These are phyloP conservation scores for Lentinula lateritia DNA, from an alignment of 768 basidiomycete species.

Conservation along the genomic window DNA sequence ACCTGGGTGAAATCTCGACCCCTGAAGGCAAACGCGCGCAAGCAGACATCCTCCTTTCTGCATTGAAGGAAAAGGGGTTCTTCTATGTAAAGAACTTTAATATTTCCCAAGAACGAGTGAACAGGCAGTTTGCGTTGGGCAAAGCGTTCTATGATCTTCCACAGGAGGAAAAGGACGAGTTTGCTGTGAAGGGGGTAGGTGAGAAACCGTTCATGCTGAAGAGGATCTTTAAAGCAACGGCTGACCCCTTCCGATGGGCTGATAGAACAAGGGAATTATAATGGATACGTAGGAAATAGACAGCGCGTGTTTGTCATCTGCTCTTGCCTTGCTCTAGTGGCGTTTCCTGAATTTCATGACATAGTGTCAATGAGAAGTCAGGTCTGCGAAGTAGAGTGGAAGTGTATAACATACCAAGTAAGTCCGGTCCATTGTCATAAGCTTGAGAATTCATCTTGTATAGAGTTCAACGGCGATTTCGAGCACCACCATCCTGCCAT, in stretches of 20 bases:
- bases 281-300: slow-evolving; percentile 44
- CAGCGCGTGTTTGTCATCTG: slow-evolving; percentile 25
- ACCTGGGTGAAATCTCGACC: slow-evolving; percentile 33
- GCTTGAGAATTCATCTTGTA: neutral
- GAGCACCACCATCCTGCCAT: slow-evolving; percentile 34
- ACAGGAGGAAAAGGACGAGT: slow-evolving; percentile 43
- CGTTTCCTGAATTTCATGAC: neutral
- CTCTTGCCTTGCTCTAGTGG: neutral
- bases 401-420: slow-evolving; percentile 47
- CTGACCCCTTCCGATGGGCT: neutral
- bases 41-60: slow-evolving; percentile 34
- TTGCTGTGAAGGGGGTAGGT: slow-evolving; percentile 30
- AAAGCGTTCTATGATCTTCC: slow-evolving; percentile 44
- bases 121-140: slow-evolving; percentile 43
- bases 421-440: slow-evolving; percentile 9
- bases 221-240: neutral
- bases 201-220: neutral
- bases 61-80: slow-evolving; percentile 42
- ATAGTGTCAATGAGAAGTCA: slow-evolving; percentile 27
- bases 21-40: slow-evolving; percentile 36
- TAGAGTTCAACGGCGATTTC: slow-evolving; percentile 40
- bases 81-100: slow-evolving; percentile 50
- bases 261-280: slow-evolving; percentile 35
- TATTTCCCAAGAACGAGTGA: slow-evolving; percentile 41
- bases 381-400: slow-evolving; percentile 39